phyloP scores from a whole-genome alignment of 1,139 yeast genomes.

The Saccharomyces hybrid region DNA sequence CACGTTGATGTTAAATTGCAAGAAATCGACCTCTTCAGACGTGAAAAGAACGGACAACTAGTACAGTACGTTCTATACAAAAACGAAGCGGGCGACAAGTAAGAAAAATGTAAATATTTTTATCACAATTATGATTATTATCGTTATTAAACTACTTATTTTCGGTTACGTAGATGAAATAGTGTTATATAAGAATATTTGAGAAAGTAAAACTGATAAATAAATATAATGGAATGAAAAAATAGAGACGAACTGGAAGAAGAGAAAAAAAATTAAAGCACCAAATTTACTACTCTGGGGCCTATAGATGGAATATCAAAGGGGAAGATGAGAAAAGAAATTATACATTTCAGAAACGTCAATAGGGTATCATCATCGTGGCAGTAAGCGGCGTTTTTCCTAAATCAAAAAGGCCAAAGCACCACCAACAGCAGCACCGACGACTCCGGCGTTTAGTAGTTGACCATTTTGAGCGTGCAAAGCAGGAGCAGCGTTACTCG shows the following conservation, averaged over 20 bases:
- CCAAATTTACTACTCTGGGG: not conserved
- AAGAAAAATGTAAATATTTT: not conserved
- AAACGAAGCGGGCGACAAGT: constrained; percentile 4
- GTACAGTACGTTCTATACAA: constrained; percentile 27
- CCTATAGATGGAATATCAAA: not conserved
- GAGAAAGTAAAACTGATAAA: not conserved
- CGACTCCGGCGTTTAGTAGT: constrained; percentile 14
- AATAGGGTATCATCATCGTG: not conserved
- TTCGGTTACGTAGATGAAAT: not conserved
- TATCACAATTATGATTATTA: not conserved
- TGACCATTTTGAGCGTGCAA: constrained; percentile 7
- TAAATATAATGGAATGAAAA: not conserved
- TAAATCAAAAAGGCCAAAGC: constrained; percentile 25
- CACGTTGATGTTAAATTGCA: constrained; percentile 27
- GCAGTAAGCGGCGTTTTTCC: not conserved
- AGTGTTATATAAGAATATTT: not conserved
- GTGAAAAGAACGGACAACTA: constrained; percentile 20
- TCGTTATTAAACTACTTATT: constrained; percentile 1
- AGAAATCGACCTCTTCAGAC: constrained; percentile 23
- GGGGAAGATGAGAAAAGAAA: not conserved
- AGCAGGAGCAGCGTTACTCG: constrained; percentile 11
- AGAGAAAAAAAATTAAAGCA: not conserved
- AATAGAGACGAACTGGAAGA: not conserved
- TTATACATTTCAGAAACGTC: not conserved
- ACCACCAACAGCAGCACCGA: constrained; percentile 27